Evolutionary conservation across 768 basidiomycete species (phyloP).

Genomic region (Gymnopilus junonius): DNA sequence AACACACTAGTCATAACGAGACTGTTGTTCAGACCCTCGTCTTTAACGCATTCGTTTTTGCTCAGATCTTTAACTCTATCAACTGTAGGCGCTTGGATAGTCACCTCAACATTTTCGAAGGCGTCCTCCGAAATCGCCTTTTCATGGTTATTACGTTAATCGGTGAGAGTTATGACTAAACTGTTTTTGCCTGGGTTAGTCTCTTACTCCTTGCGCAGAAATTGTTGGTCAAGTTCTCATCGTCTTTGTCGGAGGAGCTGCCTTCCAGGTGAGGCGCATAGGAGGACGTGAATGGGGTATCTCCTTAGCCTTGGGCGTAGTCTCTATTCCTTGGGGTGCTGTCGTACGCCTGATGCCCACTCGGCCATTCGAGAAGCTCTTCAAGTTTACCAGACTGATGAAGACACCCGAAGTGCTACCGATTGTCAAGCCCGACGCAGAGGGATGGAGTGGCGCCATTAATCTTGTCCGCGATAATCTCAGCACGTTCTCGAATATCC

Average conservation of each 20-base stretch:
- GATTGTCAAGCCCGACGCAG: constrained; percentile 57
- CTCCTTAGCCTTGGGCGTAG: constrained; percentile 82
- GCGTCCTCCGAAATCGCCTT: constrained; percentile 77
- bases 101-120: constrained; percentile 87
- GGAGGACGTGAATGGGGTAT: constrained; percentile 92
- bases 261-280: constrained; percentile 86
- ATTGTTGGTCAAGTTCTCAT: constrained; percentile 85
- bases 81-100: constrained; percentile 90
- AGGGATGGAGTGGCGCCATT: constrained; percentile 81
- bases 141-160: constrained; percentile 85
- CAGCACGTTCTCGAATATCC: constrained; percentile 76
- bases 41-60: constrained; percentile 98
- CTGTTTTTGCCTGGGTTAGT: background rate
- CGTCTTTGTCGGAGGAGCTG: constrained; percentile 88
- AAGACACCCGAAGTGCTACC: constrained; percentile 71
- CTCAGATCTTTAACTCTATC: constrained; percentile 95
- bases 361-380: constrained; percentile 68
- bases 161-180: constrained; percentile 53
- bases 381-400: constrained; percentile 56
- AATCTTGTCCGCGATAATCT: constrained; percentile 87
- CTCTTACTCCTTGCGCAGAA: constrained; percentile 52
- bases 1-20: constrained; percentile 41
- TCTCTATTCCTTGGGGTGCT: constrained; percentile 88
- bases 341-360: constrained; percentile 84
- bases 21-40: constrained; percentile 79